Conservation (phyloP, 768 basidiomycete species). For the Auriscalpium orientale region DNA sequence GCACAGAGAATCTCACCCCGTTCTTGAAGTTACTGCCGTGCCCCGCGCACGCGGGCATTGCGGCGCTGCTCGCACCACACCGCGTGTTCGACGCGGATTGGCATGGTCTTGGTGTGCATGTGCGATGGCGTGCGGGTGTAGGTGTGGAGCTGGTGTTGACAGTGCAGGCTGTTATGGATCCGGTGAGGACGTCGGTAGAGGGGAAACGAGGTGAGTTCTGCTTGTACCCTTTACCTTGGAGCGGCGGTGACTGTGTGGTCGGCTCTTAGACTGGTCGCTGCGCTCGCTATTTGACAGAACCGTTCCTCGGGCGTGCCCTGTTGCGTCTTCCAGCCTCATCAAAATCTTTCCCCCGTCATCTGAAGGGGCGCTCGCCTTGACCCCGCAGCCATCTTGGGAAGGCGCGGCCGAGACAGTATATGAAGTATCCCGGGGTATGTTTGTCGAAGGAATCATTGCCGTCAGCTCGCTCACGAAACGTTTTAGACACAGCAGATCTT, state of each 20-base stretch:
- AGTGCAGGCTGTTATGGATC: conserved; percentile 75
- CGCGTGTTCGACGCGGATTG: conserved; percentile 84
- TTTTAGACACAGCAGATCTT: conserved; percentile 28
- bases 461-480: conserved; percentile 6
- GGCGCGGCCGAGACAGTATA: conserved; percentile 35
- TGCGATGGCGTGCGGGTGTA: conserved; percentile 41
- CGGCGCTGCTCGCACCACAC: conserved; percentile 77
- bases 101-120: conserved; percentile 83
- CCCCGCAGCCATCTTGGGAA: too few relatives aligned
- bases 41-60: conserved; percentile 81
- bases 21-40: conserved; percentile 94
- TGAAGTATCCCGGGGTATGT: conserved; percentile 40
- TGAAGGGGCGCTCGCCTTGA: conserved; percentile 17
- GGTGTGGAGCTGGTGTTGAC: conserved; percentile 61
- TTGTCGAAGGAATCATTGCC: not conserved
- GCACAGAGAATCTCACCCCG: conserved; percentile 95
- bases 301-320: conserved; percentile 61
- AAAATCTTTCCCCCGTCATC: conserved; percentile 37
- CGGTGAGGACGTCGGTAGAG: conserved; percentile 47
- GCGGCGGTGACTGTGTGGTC: conserved; percentile 7
- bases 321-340: conserved; percentile 54
- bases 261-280: conserved; percentile 64
- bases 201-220: conserved; percentile 45
- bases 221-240: not conserved
- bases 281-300: conserved; percentile 56